Base-by-base conservation (phyloP, 176 grass and related monocot species). In the Aechmea fasciata region DNA sequence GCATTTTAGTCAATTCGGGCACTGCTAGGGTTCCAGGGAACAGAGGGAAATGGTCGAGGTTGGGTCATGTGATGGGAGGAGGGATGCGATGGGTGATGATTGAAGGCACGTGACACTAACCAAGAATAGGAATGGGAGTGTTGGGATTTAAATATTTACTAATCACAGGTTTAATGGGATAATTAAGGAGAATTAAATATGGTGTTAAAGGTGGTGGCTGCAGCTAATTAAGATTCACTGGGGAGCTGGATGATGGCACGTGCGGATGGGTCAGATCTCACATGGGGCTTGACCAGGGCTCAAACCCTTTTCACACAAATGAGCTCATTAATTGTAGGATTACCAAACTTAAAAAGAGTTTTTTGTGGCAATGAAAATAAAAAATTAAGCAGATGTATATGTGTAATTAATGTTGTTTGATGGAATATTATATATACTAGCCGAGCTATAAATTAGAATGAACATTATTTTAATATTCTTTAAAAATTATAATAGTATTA, bases 181-280 rank as follows among this genome's bases (percentile, higher is more conserved):
- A 66, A 47, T 64, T 68, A 68, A 69, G 75, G 75, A 68, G 71
- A 24, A 71, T 68, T 63, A 55, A 71, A 20, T 77, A 12, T 77
- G 63, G 57, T 28, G 26, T 9, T 49, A 54, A 48, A 54, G 29
- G 47, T 15, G 25, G 77, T 62, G 68, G 86, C 48, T 82, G 71
- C 71, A 50, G 63, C 19, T 19, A n/a, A n/a, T n/a, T n/a, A 19
- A 17, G 51, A 47, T 22, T 72, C 3, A 63, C 49, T 9, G 17
- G 65, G 52, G 69, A 25, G 82, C 76, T 81, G 85, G 79, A 64
- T 47, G 79, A 64, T 47, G 82, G 79, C 85, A 81, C 79, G 85
- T 80, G 82, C 72, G 53, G 59, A 57, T 71, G 72, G 23, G 12
- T 50, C 49, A 64, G 11, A 51, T 3, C 5, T 51, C 69, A 76